Conservation (phyloP, 2,329 filamentous ascomycete species). For the Alternaria viburni region DNA sequence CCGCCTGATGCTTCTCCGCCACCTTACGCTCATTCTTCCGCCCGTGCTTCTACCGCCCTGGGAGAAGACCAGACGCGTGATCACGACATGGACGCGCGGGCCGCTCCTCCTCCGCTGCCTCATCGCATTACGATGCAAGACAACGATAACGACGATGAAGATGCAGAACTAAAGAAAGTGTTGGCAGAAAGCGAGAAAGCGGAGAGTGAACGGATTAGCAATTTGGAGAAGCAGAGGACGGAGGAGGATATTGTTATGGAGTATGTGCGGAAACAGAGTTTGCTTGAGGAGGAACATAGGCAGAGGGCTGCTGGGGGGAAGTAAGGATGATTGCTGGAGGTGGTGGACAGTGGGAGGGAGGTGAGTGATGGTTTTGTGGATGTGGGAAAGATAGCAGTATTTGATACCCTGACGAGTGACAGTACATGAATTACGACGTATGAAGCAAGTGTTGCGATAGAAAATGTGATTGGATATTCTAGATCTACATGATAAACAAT, state of each 20-base stretch:
- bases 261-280: slow-evolving; percentile 78
- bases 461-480: too few relatives aligned
- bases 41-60: too few relatives aligned
- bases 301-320: background rate
- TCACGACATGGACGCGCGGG: background rate
- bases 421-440: too few relatives aligned
- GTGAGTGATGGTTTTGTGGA: too few relatives aligned
- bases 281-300: slow-evolving; percentile 62
- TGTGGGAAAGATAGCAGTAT: too few relatives aligned
- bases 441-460: too few relatives aligned
- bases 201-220: slow-evolving; percentile 50
- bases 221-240: slow-evolving; percentile 51
- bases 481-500: background rate
- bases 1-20: background rate
- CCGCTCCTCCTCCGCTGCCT: background rate
- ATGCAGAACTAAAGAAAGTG: slow-evolving; percentile 34
- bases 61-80: too few relatives aligned
- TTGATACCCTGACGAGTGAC: too few relatives aligned
- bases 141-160: slow-evolving; percentile 20
- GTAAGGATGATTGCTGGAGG: too few relatives aligned
- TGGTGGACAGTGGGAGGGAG: too few relatives aligned
- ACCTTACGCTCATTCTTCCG: background rate
- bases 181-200: slow-evolving; percentile 36
- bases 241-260: slow-evolving; percentile 79
- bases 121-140: background rate